These are phyloP conservation scores for Flaveria trinervia DNA, from an alignment of 129 eudicot genomes.

Conservation along the genomic window DNA sequence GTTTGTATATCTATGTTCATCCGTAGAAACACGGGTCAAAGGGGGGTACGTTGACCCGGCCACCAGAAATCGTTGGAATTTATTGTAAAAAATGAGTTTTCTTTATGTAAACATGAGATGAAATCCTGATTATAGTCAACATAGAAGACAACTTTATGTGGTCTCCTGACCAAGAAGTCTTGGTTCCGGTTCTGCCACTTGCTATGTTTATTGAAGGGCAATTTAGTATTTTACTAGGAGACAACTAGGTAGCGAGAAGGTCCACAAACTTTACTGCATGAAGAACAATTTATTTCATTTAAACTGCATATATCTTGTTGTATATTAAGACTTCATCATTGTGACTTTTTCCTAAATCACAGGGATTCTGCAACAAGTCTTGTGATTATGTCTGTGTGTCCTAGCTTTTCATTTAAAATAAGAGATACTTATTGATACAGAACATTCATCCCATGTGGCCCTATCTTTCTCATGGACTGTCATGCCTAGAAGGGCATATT, in stretches of 20 bases:
- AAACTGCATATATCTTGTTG: constrained; percentile 12
- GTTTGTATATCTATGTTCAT: background rate
- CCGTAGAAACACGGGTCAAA: background rate
- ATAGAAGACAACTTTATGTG: background rate
- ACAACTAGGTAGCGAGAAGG: background rate
- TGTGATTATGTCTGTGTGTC: constrained; percentile 18
- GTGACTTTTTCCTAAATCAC: constrained; percentile 14
- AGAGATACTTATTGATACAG: background rate
- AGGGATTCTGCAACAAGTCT: background rate
- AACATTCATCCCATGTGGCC: constrained; percentile 5
- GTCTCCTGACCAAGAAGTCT: background rate
- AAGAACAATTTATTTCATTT: constrained; percentile 14
- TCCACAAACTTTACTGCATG: constrained; percentile 13
- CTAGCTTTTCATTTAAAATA: background rate
- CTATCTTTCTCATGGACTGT: background rate
- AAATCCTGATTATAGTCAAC: background rate
- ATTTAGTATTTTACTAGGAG: background rate
- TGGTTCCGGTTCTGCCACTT: background rate
- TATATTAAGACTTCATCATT: constrained; percentile 12
- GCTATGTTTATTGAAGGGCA: background rate
- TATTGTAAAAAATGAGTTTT: background rate
- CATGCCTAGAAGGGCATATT: background rate
- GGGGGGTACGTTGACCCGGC: background rate
- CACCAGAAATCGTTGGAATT: background rate
- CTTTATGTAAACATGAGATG: background rate